A percentile compares a stretch with the other conserved stretches of the same genome.
Evolutionary conservation across 805 yeast genomes (phyloP).

Genomic region (Saccharomycopsis oosterbeekiorum): DNA sequence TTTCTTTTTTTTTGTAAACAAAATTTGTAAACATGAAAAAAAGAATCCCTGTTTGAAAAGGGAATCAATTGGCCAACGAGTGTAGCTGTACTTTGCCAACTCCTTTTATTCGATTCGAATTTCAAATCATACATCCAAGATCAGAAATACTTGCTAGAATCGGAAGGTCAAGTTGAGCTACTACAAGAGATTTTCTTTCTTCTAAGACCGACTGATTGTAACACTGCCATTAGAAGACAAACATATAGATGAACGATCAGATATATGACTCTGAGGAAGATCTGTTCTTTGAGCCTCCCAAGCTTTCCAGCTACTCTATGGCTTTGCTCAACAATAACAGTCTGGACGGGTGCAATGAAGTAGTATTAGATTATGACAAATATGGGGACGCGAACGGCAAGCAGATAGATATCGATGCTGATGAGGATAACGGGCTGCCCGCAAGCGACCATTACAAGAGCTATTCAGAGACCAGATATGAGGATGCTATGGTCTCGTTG

Average conservation of each 20-base stretch:
- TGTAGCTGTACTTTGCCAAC: too few species aligned
- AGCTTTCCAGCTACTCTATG: slow-evolving; percentile 14
- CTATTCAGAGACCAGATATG: neutral
- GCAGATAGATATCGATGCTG: neutral
- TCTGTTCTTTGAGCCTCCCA: slow-evolving; percentile 19
- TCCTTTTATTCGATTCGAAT: too few species aligned
- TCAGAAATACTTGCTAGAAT: too few species aligned
- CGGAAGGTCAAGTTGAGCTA: too few species aligned
- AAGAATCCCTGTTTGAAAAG: neutral
- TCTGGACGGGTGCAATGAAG: neutral
- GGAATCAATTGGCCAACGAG: too few species aligned
- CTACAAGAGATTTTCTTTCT: too few species aligned
- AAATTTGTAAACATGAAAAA: neutral
- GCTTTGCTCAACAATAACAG: slow-evolving; percentile 13
- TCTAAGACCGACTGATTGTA: too few species aligned
- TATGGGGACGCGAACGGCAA: neutral
- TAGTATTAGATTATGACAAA: neutral
- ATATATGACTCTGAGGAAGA: slow-evolving; percentile 19
- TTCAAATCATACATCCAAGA: too few species aligned
- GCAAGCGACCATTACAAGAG: neutral
- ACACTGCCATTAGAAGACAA: neutral
- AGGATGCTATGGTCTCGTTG: neutral
- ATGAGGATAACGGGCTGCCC: neutral
- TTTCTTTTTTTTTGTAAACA: neutral
- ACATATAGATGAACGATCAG: slow-evolving; percentile 4